Base-by-base conservation (phyloP, 768 basidiomycete species). In the Lyophyllum semitale region DNA sequence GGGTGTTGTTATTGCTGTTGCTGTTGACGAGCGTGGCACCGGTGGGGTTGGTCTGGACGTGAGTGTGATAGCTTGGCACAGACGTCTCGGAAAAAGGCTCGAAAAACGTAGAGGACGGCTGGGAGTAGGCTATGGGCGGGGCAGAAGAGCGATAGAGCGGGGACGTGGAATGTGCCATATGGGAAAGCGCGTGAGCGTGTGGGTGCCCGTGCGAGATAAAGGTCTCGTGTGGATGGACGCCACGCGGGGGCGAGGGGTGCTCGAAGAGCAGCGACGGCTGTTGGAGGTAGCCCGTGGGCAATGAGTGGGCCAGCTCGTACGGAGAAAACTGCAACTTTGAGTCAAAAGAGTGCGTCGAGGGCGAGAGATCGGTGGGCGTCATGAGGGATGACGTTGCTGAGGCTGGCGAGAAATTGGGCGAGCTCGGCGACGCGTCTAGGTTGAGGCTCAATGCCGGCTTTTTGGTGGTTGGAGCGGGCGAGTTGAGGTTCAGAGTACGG, bases 401-500 rank as follows among this genome's bases (percentile, higher is more conserved):
- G 33, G 83, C 82, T 13, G 88, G 89, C 40, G 88, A 90, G 55
- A 89, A 78, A 62, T 90, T 88, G 0, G 88, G 87, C 41, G 86
- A 83, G 58, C 71, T 80, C 4, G 76, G 73, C 22, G 80, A 79
- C 2, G 76, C 68, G 37, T 83, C 79, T 54, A 77, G 66, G 47
- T 68, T 77, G 54, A 84, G 61, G 49, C 68, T 78, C 53, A 83
- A 59, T 38, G 76, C 59, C 25, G 81, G 77, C 37, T 79, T 78
- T 41, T 72, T 64, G 44, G 71, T 67, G 58, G 69, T 72, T 56
- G 83, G 84, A 59, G 77, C 81, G 13, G 91, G 91, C 27, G 91
- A 92, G 65, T 85, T 87, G 62, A 93, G 84, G 65, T 92, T 87
- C 46, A 93, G 76, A 13, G 88, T 84, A 37, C 91, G 85, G 51